phyloP scores from a whole-genome alignment of 768 basidiomycete species.

The Crucibulum laeve region DNA sequence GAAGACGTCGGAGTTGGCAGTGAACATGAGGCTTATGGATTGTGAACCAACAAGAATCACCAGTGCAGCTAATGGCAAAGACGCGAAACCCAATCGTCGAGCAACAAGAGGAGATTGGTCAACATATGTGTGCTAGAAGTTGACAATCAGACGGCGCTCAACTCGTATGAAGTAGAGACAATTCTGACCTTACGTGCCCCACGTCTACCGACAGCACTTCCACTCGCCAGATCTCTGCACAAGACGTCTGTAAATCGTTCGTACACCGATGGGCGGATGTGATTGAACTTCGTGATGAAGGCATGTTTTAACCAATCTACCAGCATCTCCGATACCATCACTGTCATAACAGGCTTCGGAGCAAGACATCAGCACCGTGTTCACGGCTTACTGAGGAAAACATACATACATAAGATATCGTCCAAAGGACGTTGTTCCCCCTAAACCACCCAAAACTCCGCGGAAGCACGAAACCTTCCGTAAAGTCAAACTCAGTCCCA shows the following conservation, averaged over 20 bases:
- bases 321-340: slow-evolving; percentile 85
- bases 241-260: slow-evolving; percentile 94
- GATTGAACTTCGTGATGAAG: slow-evolving; percentile 99
- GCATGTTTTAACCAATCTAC: slow-evolving; percentile 99
- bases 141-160: slow-evolving; percentile 1
- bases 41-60: slow-evolving; percentile 74
- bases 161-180: background rate
- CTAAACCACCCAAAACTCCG: slow-evolving; percentile 83
- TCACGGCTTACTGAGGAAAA: background rate
- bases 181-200: slow-evolving; percentile 62
- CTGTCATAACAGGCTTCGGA: slow-evolving; percentile 82
- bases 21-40: slow-evolving; percentile 58
- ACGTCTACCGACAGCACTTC: slow-evolving; percentile 63
- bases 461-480: slow-evolving; percentile 69
- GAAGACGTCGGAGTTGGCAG: slow-evolving; percentile 32
- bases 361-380: background rate
- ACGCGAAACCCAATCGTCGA: slow-evolving; percentile 89
- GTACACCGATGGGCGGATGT: slow-evolving; percentile 93
- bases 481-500: slow-evolving; percentile 82
- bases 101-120: slow-evolving; percentile 96
- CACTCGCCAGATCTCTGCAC: slow-evolving; percentile 86
- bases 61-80: slow-evolving; percentile 86
- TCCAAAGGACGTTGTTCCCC: slow-evolving; percentile 77
- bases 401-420: slow-evolving; percentile 79
- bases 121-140: slow-evolving; percentile 75